Conservation (phyloP, 2,329 filamentous ascomycete genomes). For the Fusarium xyrophilum region DNA sequence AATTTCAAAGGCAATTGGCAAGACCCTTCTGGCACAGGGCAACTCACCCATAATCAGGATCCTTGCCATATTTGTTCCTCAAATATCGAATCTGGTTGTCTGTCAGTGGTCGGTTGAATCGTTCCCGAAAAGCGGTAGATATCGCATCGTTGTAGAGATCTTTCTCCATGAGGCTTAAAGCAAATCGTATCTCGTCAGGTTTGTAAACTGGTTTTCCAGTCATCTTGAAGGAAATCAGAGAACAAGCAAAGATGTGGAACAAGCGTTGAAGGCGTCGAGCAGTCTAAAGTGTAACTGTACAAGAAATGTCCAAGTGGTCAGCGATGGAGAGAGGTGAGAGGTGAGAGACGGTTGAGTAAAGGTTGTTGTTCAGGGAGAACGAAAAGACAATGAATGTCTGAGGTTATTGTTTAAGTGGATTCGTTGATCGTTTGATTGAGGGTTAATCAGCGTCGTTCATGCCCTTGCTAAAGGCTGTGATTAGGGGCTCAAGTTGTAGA, state of each 20-base stretch:
- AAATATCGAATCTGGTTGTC: constrained; percentile 50
- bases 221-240: constrained; percentile 2
- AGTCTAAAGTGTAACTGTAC: constrained; percentile 8
- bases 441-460: constrained; percentile 14
- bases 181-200: constrained; percentile 46
- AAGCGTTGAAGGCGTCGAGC: not conserved
- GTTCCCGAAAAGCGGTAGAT: constrained; percentile 37
- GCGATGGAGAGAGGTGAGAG: not conserved
- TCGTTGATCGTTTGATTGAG: not conserved
- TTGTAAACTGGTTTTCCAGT: constrained; percentile 46
- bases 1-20: not conserved
- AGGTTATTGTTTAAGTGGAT: not conserved
- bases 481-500: not conserved
- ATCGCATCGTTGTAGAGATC: constrained; percentile 41
- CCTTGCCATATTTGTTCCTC: constrained; percentile 51
- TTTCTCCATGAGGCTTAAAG: constrained; percentile 43
- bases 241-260: constrained; percentile 1
- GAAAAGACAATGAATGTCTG: not conserved
- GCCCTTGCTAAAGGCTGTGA: not conserved
- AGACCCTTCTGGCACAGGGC: not conserved
- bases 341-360: not conserved
- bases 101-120: constrained; percentile 43
- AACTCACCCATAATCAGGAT: constrained; percentile 50
- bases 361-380: not conserved
- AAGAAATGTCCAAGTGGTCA: constrained; percentile 8